phyloP scores from a whole-genome alignment of 1,139 yeast species.

The Magnusiomyces ingens region DNA sequence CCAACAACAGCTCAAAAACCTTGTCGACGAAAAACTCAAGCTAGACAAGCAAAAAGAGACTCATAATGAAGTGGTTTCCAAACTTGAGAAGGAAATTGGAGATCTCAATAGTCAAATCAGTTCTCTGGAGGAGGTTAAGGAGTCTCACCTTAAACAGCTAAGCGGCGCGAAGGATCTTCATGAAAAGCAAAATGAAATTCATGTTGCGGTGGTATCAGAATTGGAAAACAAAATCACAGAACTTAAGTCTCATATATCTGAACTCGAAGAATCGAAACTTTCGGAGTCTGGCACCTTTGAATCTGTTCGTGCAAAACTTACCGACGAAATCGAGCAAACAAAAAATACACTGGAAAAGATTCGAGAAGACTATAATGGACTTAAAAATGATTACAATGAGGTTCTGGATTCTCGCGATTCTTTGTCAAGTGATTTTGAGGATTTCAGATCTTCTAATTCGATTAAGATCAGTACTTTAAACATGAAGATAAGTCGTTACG shows the following conservation, averaged over 20 bases:
- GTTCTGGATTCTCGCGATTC: conserved; percentile 6
- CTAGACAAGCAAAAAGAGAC: conserved; percentile 9
- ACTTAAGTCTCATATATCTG: conserved; percentile 8
- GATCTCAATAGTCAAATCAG: not conserved
- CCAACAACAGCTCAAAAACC: not conserved
- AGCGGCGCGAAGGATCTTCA: not conserved
- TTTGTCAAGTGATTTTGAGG: conserved; percentile 10
- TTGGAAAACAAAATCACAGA: conserved; percentile 2
- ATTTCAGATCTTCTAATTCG: conserved; percentile 5
- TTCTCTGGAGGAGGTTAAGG: conserved; percentile 1
- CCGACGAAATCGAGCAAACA: conserved; percentile 9
- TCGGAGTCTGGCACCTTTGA: conserved; percentile 9
- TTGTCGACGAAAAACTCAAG: not conserved
- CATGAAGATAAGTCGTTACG: conserved; percentile 8
- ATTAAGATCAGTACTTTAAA: conserved; percentile 7
- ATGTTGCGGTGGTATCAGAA: not conserved
- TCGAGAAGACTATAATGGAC: conserved; percentile 6
- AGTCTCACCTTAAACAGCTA: not conserved
- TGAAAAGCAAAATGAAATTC: not conserved
- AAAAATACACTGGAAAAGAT: conserved; percentile 15
- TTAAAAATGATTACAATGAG: conserved; percentile 2
- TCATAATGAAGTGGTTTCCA: not conserved
- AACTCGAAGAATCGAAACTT: conserved; percentile 7
- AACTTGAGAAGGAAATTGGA: conserved; percentile 1
- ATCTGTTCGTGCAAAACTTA: conserved; percentile 11